Conservation (phyloP, 192 early-diverging fungal genomes). For the Backusella liffmaniae region DNA sequence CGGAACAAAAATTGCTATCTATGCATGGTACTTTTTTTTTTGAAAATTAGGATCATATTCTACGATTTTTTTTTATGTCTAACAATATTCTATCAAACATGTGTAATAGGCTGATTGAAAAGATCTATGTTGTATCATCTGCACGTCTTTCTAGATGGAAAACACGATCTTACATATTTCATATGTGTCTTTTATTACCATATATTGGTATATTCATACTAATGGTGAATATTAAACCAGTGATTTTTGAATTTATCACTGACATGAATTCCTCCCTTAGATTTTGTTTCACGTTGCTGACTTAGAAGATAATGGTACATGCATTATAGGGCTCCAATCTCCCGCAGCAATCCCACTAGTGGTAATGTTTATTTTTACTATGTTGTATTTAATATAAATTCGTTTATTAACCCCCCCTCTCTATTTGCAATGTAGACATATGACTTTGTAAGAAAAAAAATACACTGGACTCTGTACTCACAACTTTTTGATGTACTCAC, state of each 20-base stretch:
- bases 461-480: not conserved
- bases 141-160: conserved; percentile 19
- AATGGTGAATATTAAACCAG: conserved; percentile 23
- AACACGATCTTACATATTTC: conserved; percentile 28
- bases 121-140: conserved; percentile 33
- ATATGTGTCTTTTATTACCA: conserved; percentile 24
- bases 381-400: not conserved
- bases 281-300: conserved; percentile 25
- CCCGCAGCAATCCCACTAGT: conserved; percentile 34
- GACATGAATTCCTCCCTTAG: conserved; percentile 6
- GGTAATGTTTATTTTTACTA: conserved; percentile 24
- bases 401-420: not conserved
- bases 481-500: not conserved
- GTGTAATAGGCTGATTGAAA: conserved; percentile 27
- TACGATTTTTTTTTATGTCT: not conserved
- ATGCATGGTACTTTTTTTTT: conserved; percentile 29
- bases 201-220: conserved; percentile 35
- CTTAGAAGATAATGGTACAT: conserved; percentile 20
- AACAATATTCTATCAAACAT: not conserved
- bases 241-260: not conserved
- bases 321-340: conserved; percentile 33
- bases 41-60: not conserved
- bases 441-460: conserved; percentile 29
- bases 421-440: conserved; percentile 18
- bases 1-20: conserved; percentile 43